Evolutionary conservation across 768 basidiomycete species (phyloP).

Genomic region (Lactarius sp.): DNA sequence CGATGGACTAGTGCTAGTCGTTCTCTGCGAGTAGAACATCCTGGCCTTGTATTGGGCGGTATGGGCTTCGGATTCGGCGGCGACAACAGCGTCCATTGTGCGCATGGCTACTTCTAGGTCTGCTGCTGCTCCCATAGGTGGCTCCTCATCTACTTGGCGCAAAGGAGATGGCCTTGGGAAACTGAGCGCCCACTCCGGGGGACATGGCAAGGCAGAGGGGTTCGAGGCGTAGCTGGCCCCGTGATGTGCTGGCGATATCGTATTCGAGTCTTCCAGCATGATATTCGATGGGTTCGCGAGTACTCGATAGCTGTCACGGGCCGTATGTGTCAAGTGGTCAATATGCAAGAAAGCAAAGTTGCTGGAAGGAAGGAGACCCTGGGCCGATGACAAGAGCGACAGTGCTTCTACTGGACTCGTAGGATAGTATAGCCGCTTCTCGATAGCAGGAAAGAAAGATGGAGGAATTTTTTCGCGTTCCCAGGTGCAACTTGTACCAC

Average conservation of each 20-base stretch:
- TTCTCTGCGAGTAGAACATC: conserved; percentile 6
- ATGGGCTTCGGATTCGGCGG: neutral
- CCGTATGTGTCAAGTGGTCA: conserved; percentile 17
- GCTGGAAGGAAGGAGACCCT: conserved; percentile 16
- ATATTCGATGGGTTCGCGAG: neutral
- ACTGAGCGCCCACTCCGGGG: neutral
- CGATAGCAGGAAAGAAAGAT: conserved; percentile 19
- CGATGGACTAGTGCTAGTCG: neutral
- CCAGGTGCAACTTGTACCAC: conserved; percentile 22
- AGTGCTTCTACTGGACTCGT: conserved; percentile 16
- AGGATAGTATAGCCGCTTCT: conserved; percentile 22
- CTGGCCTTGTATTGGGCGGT: neutral
- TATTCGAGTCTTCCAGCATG: neutral
- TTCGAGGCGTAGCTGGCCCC: neutral
- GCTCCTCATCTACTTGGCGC: neutral
- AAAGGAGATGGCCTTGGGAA: neutral
- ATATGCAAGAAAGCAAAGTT: conserved; percentile 20
- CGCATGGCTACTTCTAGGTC: neutral
- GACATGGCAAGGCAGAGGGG: neutral
- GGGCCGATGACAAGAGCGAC: conserved; percentile 9
- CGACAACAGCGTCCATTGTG: neutral
- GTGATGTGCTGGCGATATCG: neutral
- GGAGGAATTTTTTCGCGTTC: conserved; percentile 12
- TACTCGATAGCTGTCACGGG: neutral
- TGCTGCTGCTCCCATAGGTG: neutral